Evolutionary conservation across 2,329 filamentous ascomycete genomes (phyloP).

Genomic region (Nakataea oryzae): DNA sequence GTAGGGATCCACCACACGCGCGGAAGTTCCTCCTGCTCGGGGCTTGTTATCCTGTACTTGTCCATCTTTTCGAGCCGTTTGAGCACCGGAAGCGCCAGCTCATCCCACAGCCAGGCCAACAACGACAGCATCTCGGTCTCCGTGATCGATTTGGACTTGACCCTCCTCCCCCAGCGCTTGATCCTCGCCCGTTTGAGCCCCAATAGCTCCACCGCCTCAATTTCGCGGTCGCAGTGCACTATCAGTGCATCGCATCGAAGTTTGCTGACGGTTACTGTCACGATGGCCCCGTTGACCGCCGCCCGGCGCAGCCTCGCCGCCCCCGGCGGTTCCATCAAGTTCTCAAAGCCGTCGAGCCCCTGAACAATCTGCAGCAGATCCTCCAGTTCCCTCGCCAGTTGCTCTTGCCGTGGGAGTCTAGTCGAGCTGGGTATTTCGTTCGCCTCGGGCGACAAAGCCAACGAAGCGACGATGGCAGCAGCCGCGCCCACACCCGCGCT

Average conservation of each 20-base stretch:
- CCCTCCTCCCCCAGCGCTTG: neutral
- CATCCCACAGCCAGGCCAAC: neutral
- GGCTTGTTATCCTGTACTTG: neutral
- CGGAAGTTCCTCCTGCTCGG: too few relatives aligned
- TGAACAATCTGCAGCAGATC: neutral
- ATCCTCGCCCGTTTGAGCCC: neutral
- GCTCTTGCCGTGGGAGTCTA: neutral
- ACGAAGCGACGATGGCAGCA: too few relatives aligned
- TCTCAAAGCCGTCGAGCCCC: neutral
- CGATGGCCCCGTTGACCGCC: neutral
- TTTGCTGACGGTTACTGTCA: neutral
- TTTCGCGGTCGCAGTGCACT: neutral
- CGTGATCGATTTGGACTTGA: neutral
- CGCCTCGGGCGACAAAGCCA: too few relatives aligned
- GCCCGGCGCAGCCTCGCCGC: neutral
- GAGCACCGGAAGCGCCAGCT: neutral
- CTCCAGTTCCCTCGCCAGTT: neutral
- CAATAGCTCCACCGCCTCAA: neutral
- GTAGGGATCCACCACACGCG: neutral
- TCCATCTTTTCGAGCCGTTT: neutral
- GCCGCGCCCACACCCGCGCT: too few relatives aligned
- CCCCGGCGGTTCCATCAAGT: neutral
- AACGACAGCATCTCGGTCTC: neutral
- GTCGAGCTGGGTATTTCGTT: neutral
- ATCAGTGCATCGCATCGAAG: neutral